phyloP scores from a whole-genome alignment of 225 moss, liverwort and hornwort species.

The Rhytidiadelphus loreus region DNA sequence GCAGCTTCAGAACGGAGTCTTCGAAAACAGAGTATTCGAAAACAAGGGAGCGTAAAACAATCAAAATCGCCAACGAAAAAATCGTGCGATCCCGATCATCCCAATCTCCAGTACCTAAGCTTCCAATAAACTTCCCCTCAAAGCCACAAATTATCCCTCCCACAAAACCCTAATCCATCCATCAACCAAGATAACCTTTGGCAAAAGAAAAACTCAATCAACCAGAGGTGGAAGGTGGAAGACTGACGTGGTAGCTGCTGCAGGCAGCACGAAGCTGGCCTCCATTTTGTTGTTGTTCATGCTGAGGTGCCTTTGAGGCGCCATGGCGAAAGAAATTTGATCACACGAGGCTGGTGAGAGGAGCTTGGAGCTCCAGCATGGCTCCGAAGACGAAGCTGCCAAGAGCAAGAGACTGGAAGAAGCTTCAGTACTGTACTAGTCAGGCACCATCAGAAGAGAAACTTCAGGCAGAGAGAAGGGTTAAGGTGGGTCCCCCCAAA shows the following conservation, averaged over 20 bases:
- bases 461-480: no score
- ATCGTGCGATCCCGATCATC: not conserved
- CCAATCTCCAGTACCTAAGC: not conserved
- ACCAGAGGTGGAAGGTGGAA: not conserved
- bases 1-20: not conserved
- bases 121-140: not conserved
- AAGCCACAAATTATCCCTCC: not conserved
- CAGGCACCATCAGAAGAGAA: not conserved
- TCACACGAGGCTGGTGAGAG: not conserved
- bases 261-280: not conserved
- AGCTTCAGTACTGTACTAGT: no score
- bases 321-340: not conserved
- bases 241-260: slow-evolving; percentile 1
- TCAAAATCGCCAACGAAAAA: not conserved
- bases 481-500: not conserved
- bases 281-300: not conserved
- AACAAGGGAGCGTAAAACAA: not conserved
- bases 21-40: not conserved
- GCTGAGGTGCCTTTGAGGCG: not conserved
- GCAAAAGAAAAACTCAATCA: not conserved
- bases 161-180: not conserved
- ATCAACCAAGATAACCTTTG: not conserved
- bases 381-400: not conserved
- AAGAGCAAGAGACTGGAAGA: not conserved
- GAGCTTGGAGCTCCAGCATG: not conserved